A percentile compares a stretch with the other conserved stretches of the same genome.
These are phyloP conservation scores for Dictyostelium discoideum DNA, from an alignment of 78 protist species.

Conservation along the genomic window DNA sequence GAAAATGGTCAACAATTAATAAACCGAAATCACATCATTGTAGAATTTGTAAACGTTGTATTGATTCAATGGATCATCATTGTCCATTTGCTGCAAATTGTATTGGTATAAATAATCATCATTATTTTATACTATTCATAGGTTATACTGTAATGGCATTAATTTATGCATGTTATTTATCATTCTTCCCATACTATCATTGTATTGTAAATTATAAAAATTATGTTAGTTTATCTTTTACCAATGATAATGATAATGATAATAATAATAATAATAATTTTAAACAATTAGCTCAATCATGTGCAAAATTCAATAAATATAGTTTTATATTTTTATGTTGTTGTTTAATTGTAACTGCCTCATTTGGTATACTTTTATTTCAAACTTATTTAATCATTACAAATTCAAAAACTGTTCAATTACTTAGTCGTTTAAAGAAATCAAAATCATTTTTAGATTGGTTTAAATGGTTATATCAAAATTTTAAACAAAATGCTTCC, in stretches of 20 bases:
- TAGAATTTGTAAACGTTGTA: conserved; percentile 51
- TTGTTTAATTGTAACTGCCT: background rate
- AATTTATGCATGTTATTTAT: conserved; percentile 8
- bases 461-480: background rate
- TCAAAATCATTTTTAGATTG: background rate
- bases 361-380: background rate
- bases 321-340: conserved; percentile 38
- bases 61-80: conserved; percentile 57
- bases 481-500: background rate
- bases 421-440: background rate
- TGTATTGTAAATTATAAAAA: background rate
- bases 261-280: background rate
- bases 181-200: conserved; percentile 14
- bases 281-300: background rate
- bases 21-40: conserved; percentile 26
- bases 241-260: too few relatives aligned
- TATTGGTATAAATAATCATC: conserved; percentile 30
- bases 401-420: conserved; percentile 19
- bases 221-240: background rate
- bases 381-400: conserved; percentile 36
- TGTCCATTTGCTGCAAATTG: conserved; percentile 53
- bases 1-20: background rate
- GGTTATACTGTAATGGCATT: background rate
- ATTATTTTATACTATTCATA: conserved; percentile 23
- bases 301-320: background rate